phyloP scores from a whole-genome alignment of 306 rosid species.

The Malus sieversii region DNA sequence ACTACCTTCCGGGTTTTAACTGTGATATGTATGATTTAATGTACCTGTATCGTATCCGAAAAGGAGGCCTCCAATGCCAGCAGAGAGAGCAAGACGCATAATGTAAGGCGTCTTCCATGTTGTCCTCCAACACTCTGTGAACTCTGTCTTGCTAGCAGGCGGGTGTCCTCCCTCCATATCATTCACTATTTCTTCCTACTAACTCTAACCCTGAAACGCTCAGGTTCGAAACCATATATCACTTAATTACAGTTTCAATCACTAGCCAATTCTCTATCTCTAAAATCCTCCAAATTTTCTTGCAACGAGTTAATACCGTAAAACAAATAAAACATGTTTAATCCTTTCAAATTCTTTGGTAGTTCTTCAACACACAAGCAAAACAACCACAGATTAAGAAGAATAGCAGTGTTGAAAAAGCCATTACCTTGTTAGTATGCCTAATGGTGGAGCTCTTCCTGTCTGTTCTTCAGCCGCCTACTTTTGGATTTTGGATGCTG shows the following conservation, averaged over 20 bases:
- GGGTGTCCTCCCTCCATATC: constrained; percentile 46
- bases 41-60: constrained; percentile 87
- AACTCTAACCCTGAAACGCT: neutral
- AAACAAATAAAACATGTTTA: neutral
- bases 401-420: neutral
- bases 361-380: neutral
- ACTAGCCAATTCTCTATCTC: neutral
- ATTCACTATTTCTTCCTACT: neutral
- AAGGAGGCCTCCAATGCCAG: constrained; percentile 81
- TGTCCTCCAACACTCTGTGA: constrained; percentile 56
- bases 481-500: neutral
- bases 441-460: neutral
- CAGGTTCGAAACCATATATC: too few species aligned
- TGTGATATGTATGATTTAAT: neutral
- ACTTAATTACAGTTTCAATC: neutral
- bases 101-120: constrained; percentile 58
- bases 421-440: neutral
- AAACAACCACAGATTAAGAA: neutral
- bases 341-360: neutral
- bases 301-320: neutral
- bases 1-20: neutral
- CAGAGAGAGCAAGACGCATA: constrained; percentile 77
- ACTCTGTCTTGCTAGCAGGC: constrained; percentile 36
- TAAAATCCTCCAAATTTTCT: neutral
- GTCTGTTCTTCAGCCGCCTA: neutral